A percentile compares a stretch with the other conserved stretches of the same genome.
These are phyloP conservation scores for Pyrenophora tritici-repentis DNA, from an alignment of 2,329 filamentous ascomycete species.

Conservation along the genomic window DNA sequence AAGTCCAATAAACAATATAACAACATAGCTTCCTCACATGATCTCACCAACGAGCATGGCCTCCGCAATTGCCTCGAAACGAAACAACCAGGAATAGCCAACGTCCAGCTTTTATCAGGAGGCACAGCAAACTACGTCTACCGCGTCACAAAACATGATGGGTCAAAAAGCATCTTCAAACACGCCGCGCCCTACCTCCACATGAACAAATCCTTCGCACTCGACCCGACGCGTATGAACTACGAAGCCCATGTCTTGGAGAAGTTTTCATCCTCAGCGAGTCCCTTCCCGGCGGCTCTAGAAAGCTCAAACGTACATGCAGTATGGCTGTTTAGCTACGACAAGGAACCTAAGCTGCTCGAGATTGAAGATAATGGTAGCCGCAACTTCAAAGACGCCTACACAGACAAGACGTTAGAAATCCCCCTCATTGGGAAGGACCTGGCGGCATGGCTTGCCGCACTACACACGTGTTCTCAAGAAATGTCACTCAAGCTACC, in stretches of 20 bases:
- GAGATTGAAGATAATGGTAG: slow-evolving; percentile 39
- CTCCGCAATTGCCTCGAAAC: slow-evolving; percentile 28
- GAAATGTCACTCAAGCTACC: slow-evolving; percentile 17
- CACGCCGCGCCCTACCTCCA: slow-evolving; percentile 42
- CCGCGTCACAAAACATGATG: slow-evolving; percentile 25
- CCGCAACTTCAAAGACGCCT: slow-evolving; percentile 41
- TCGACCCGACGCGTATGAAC: slow-evolving; percentile 40
- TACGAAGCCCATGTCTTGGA: slow-evolving; percentile 40
- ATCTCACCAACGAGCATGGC: slow-evolving; percentile 28
- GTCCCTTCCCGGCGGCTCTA: slow-evolving; percentile 6
- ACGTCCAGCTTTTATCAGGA: slow-evolving; percentile 32
- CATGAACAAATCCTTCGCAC: slow-evolving; percentile 27
- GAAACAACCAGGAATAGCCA: slow-evolving; percentile 1
- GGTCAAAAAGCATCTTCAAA: slow-evolving; percentile 37
- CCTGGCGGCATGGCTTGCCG: slow-evolving; percentile 42
- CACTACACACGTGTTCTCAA: slow-evolving; percentile 28
- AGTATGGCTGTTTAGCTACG: slow-evolving; percentile 30
- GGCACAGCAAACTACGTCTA: slow-evolving; percentile 47
- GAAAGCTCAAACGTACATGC: slow-evolving; percentile 19
- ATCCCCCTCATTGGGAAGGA: slow-evolving; percentile 28
- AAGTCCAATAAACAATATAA: background rate
- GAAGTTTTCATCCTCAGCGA: slow-evolving; percentile 13
- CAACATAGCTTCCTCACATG: background rate
- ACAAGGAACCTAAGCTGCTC: slow-evolving; percentile 33
- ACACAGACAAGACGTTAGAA: slow-evolving; percentile 25